Evolutionary conservation across 2,329 filamentous ascomycete species (phyloP), one percentile per base, ranked within the genome.

Genomic region (Aspergillus persii): DNA sequence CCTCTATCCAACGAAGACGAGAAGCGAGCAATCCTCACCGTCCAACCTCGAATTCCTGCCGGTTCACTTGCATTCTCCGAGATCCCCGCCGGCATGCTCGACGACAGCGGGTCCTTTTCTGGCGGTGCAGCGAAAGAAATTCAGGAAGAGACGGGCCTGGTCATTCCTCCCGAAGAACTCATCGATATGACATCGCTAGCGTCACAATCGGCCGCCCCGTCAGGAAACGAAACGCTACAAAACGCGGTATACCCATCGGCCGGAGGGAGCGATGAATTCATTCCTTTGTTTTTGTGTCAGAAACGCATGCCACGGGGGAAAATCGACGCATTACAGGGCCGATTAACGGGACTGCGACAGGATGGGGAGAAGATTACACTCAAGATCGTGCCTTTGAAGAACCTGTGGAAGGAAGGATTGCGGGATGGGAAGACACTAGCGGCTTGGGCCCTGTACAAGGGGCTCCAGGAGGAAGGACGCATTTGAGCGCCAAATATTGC

Each of bases 81-180:
- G 67, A 79, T 87, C 8, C 84, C 84, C 2, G 84, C 84, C 0
- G 84, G 84, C 18, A 86, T 87, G 83, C 74, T 87, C 1, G 84
- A 87, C 63, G 81, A 82, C 60, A 74, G 72, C 41, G 80, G 81
- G 8, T 79, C 79, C 0, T 84, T 86, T 61, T 74, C 78, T 0
- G 83, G 84, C 6, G 80, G 76, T 8, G 84, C 84, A 0, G 83
- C 83, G 2, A 79, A 81, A 53, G 84, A 87, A 62, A 83, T 87
- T 39, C 64, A 79, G 31, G 83, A 86, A 67, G 84, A 87, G 68
- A 84, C 82, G 0, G 80, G 81, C 0, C 69, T 87, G n/a, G 71
- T 72, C 11, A 80, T 86, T 53, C 70, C 76, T 3, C 74, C 79
- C 47, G 68, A 72, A 6, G 81, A 86, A 33, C 71, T 86, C 1